These are phyloP conservation scores for Apiotrichum gracile DNA, from an alignment of 1,284 basidiomycete genomes.

Conservation along the genomic window DNA sequence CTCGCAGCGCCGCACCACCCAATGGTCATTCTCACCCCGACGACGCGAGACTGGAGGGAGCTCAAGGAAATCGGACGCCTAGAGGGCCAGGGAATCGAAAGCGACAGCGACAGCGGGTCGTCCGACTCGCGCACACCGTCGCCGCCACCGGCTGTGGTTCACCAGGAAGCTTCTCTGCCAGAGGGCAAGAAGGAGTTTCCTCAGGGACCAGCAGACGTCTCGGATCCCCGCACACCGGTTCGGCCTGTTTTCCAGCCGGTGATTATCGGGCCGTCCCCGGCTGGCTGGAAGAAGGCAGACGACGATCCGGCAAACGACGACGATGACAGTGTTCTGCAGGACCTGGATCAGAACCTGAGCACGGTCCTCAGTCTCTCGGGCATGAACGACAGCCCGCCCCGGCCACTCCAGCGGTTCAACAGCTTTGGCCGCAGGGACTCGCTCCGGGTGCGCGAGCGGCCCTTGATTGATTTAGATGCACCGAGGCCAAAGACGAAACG, in stretches of 20 bases:
- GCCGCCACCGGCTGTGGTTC: not conserved
- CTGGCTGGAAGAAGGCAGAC: not conserved
- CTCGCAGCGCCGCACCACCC: slow-evolving; percentile 1
- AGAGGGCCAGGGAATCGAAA: slow-evolving; percentile 13
- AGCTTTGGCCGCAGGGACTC: slow-evolving; percentile 37
- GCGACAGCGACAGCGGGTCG: slow-evolving; percentile 10
- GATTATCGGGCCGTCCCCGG: slow-evolving; percentile 23
- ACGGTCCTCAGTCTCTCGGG: slow-evolving; percentile 8
- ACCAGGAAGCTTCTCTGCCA: not conserved
- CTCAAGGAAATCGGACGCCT: slow-evolving; percentile 25
- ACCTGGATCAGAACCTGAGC: slow-evolving; percentile 8
- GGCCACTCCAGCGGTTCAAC: slow-evolving; percentile 27
- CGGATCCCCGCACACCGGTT: slow-evolving; percentile 1
- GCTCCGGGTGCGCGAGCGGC: slow-evolving; percentile 12
- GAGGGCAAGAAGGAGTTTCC: not conserved
- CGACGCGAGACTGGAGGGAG: slow-evolving; percentile 48
- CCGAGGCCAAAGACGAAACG: slow-evolving; percentile 38
- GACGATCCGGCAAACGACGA: not conserved
- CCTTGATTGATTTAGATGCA: not conserved
- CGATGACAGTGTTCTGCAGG: not conserved
- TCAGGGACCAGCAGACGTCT: not conserved
- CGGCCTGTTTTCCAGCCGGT: slow-evolving; percentile 23
- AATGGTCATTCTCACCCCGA: slow-evolving; percentile 48
- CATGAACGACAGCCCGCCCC: slow-evolving; percentile 6
- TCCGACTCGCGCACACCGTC: not conserved